Base-by-base conservation (phyloP, 2,329 filamentous ascomycete species). In the Clarireedia paspali region DNA sequence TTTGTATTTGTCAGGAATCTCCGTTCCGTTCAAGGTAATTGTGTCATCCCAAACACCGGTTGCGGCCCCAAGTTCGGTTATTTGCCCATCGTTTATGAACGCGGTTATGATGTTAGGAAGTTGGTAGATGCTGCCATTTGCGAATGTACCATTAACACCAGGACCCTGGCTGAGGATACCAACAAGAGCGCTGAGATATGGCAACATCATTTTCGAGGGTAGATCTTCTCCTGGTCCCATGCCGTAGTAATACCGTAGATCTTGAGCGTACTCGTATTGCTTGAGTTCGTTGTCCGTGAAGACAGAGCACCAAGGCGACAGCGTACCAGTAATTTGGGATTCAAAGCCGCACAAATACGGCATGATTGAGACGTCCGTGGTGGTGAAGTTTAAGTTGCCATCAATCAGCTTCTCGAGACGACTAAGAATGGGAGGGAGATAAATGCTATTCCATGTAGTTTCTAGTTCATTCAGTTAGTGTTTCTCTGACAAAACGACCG, bases 291-390 rank as follows among this genome's bases (percentile, higher is more conserved):
- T 72, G 36, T 84, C 73, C 3, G 77, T 83, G 63, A 86, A 83
- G 15, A 85, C 73, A 50, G 73, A 72, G 66, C 85, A 88, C 73
- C 81, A 87, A 0, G 83, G 80, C 4, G 81, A 85, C 4, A 80
- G 67, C 2, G 70, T 71, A 1, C 84, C 84, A 0, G 75, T 81
- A 60, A 88, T 86, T 63, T 88, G 84, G 3, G 78, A 82, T 63
- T 89, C 85, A 57, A 85, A 88, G 4, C 83, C 85, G 62, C 85
- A 89, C n/a, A 87, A 74, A 62, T 88, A 87, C 0, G 83, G 83
- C 50, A 88, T 82, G 46, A 78, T 76, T 6, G 71, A 73, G 44
- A 84, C 72, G 56, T 87, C 81, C 1, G 68, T 70, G 34, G 76
- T 70, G 0, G 74, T 76, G 36, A 87, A 74, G 1, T 75, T 77